Evolutionary conservation across 176 grass and related monocot species (phyloP).

Genomic region (Tillandsia fasciculata): DNA sequence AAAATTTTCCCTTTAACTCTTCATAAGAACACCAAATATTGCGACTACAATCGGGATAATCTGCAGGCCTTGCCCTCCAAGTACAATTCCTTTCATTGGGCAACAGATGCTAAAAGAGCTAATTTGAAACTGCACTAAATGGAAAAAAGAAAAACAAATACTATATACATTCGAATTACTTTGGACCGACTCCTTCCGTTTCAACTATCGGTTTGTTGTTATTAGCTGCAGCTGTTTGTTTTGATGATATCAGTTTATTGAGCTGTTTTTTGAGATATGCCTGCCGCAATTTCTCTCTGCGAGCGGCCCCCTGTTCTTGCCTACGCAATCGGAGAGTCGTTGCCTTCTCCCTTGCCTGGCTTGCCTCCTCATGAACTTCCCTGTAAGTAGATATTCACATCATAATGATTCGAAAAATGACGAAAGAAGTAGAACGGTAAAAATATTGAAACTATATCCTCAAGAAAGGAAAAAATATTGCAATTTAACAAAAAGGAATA

Average conservation of each 20-base stretch:
- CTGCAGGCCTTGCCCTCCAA: too few species aligned
- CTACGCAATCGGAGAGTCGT: conserved; percentile 51
- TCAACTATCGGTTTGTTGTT: conserved; percentile 26
- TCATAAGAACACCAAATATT: too few species aligned
- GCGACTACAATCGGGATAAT: too few species aligned
- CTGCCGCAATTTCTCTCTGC: conserved; percentile 83
- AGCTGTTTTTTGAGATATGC: conserved; percentile 92
- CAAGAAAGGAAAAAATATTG: too few species aligned
- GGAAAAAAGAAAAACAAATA: background rate
- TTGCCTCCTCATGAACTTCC: conserved; percentile 93
- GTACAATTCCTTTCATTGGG: too few species aligned
- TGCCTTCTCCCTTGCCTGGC: conserved; percentile 65
- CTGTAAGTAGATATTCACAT: conserved; percentile 26
- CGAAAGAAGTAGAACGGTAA: background rate
- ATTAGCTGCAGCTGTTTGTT: conserved; percentile 39
- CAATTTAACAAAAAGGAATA: too few species aligned
- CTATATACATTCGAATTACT: conserved; percentile 4
- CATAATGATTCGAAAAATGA: background rate
- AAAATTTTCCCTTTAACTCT: too few species aligned
- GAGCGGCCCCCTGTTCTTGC: conserved; percentile 74
- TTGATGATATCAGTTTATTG: conserved; percentile 59
- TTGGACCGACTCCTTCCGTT: background rate
- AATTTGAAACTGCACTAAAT: background rate
- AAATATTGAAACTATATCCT: background rate
- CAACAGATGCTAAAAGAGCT: too few species aligned